Percentiles rank a stretch among this genome's conserved stretches.
Conservation (phyloP, 73 alveolate species). For the Blepharisma japonicum region DNA sequence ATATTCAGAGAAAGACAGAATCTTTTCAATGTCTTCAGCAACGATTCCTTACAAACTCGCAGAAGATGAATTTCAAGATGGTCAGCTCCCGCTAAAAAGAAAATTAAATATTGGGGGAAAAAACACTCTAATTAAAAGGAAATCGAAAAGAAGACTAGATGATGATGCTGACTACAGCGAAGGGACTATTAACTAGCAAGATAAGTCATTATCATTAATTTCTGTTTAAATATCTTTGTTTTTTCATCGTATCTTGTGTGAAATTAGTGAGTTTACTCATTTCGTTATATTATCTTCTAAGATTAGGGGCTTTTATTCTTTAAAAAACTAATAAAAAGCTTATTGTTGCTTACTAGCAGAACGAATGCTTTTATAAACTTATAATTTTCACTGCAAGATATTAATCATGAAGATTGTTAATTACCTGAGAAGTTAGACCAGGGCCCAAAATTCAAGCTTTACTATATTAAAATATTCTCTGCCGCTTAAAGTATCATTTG, state of each 20-base stretch:
- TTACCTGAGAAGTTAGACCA: not conserved
- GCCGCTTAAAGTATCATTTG: not conserved
- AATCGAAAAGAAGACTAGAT: not conserved
- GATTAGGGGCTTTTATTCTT: no score
- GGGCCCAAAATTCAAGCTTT: slow-evolving; percentile 10
- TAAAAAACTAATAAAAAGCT: no score
- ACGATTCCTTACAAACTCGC: slow-evolving; percentile 19
- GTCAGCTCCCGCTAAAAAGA: not conserved
- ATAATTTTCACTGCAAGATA: no score
- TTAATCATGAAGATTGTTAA: no score
- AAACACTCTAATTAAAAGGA: not conserved
- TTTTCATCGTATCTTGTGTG: no score
- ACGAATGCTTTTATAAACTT: no score
- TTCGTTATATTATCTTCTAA: no score
- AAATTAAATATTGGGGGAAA: not conserved
- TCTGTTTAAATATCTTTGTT: no score
- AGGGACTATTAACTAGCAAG: not conserved
- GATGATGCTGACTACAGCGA: slow-evolving; percentile 17
- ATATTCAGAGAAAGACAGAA: slow-evolving; percentile 3
- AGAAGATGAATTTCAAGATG: slow-evolving; percentile 4
- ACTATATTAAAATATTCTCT: not conserved
- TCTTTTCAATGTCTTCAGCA: slow-evolving; percentile 20
- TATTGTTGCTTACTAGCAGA: no score
- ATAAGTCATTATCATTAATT: no score
- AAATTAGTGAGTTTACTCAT: no score